phyloP scores from a whole-genome alignment of 1,284 basidiomycete genomes.

The Heterobasidion parviporum region DNA sequence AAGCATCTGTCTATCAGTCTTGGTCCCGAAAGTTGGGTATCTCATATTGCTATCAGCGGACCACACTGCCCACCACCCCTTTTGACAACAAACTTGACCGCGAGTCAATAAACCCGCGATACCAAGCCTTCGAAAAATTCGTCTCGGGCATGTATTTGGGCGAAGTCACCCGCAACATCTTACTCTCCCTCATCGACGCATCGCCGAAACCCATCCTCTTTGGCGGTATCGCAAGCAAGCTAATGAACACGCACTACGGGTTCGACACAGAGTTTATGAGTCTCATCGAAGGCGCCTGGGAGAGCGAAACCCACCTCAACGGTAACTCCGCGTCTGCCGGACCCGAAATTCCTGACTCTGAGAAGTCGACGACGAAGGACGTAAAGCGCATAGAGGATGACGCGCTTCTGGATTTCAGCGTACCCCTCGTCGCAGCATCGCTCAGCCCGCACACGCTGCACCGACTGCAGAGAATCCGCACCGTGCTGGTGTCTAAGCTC shows the following conservation, averaged over 20 bases:
- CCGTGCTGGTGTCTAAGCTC: constrained; percentile 57
- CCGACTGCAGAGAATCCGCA: constrained; percentile 43
- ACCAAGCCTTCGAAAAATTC: constrained; percentile 97
- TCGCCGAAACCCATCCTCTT: constrained; percentile 69
- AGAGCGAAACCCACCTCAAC: constrained; percentile 24
- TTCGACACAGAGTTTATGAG: constrained; percentile 93
- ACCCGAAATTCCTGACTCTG: constrained; percentile 8
- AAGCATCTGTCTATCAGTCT: constrained; percentile 19
- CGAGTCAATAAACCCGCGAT: constrained; percentile 87
- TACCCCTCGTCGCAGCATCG: neutral
- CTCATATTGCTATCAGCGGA: constrained; percentile 39
- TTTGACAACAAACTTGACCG: constrained; percentile 93
- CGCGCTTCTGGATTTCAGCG: constrained; percentile 8
- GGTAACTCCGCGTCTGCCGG: constrained; percentile 4
- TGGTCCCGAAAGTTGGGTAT: neutral
- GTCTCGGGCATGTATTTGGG: constrained; percentile 99
- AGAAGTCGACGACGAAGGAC: neutral
- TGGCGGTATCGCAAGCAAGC: constrained; percentile 62
- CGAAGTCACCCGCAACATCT: constrained; percentile 83
- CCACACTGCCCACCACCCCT: constrained; percentile 84
- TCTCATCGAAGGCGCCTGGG: constrained; percentile 73
- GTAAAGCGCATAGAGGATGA: neutral
- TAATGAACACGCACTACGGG: constrained; percentile 86
- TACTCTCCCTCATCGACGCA: constrained; percentile 83
- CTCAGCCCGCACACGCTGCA: constrained; percentile 6